Base-by-base conservation (phyloP, 768 basidiomycete species). In the Agrocybe pediades region DNA sequence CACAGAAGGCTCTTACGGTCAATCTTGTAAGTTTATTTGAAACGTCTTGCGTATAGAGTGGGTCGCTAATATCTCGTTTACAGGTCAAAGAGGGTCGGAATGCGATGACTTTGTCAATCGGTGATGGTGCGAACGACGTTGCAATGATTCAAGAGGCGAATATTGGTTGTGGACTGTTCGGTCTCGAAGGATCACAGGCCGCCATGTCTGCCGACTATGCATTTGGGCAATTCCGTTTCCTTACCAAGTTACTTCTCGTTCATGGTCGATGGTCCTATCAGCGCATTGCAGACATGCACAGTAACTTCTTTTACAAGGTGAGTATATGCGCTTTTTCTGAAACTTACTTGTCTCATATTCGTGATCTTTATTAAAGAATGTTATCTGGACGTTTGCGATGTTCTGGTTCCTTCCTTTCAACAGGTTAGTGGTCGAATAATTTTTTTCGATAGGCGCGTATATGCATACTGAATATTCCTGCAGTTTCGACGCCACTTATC, bases 61-160 rank as follows among this genome's bases (percentile, higher is more conserved):
- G 59, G 25, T 19, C 54, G 21, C 48, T 24, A 43, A 8, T 33
- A 5, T 40, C 26, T 42, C 17, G 42, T 6, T 13, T 55, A 5
- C 55, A 92, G 92, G 92, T 98, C 68, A 98, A 98, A 64, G 94
- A 98, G 61, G 96, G 96, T 9, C 84, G 89, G 43, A 87, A 92
- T 46, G 95, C 95, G 0, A 97, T 98, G 96, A 96, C 95, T 1
- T 70, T 98, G 24, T 91, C 95, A 0, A 98, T 99, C 49, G 96
- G 96, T 9, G 96, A 98, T 62, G 94, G 93, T 50, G 96, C 96
- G 15, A 98, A 98, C 65, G 96, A 98, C 65, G 96, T 98, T 20
- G 95, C 95, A 6, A 98, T 98, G 96, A 98, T 98, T 54, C 96
- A 98, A 67, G 96, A 96, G 65, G 96, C 96, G n/a, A 95, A 98